phyloP scores from a whole-genome alignment of 2,329 filamentous ascomycete species.

The Polychaeton citri region DNA sequence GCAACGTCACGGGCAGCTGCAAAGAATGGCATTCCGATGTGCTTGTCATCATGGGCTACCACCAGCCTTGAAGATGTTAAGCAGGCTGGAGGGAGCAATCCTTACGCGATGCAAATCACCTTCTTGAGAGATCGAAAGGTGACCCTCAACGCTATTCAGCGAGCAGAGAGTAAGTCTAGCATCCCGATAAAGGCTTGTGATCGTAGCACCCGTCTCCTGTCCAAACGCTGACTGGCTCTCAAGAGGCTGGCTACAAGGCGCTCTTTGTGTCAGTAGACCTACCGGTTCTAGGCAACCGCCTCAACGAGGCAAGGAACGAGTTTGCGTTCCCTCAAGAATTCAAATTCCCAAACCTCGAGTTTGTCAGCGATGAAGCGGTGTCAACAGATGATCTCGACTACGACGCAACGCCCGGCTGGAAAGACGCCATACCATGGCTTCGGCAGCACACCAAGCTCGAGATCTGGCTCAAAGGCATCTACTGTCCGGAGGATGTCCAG shows the following conservation, averaged over 20 bases:
- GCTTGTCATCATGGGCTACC: slow-evolving; percentile 31
- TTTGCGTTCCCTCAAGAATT: slow-evolving; percentile 34
- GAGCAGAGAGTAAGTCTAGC: slow-evolving; percentile 7
- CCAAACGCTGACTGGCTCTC: slow-evolving; percentile 9
- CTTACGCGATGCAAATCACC: slow-evolving; percentile 38
- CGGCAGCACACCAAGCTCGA: slow-evolving; percentile 8
- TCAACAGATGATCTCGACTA: no score
- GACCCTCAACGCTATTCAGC: slow-evolving; percentile 1
- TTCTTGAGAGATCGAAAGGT: slow-evolving; percentile 35
- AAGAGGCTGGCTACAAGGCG: slow-evolving; percentile 34
- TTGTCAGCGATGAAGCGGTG: neutral
- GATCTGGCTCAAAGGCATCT: slow-evolving; percentile 2
- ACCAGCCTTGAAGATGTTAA: slow-evolving; percentile 32
- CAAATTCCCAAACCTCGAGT: slow-evolving; percentile 26
- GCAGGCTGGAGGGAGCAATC: slow-evolving; percentile 11
- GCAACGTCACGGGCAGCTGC: slow-evolving; percentile 31
- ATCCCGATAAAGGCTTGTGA: no score
- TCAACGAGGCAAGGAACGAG: slow-evolving; percentile 38
- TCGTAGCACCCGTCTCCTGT: no score
- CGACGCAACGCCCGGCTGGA: slow-evolving; percentile 1
- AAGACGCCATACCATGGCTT: slow-evolving; percentile 2
- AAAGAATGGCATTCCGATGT: slow-evolving; percentile 28
- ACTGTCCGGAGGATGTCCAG: slow-evolving; percentile 2
- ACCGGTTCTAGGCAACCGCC: slow-evolving; percentile 34
- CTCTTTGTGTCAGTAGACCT: slow-evolving; percentile 39